Conservation (phyloP, 140 eudicot species). For the Erigeron philadelphicus region DNA sequence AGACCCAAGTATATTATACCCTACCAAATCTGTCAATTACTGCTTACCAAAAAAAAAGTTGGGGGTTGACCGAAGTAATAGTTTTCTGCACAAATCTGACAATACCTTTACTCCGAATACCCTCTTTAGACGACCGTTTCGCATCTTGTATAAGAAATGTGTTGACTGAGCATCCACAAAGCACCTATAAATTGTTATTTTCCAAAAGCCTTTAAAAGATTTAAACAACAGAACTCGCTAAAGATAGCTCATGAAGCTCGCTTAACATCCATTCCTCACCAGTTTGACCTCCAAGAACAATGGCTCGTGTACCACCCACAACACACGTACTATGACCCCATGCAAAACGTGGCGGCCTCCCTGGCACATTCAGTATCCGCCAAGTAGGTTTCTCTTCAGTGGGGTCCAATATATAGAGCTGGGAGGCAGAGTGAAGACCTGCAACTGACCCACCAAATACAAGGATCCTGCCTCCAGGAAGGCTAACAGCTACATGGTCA, state of each 20-base stretch:
- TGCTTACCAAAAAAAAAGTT: constrained; percentile 24
- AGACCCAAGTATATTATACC: constrained; percentile 31
- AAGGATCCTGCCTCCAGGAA: constrained; percentile 89
- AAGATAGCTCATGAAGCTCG: constrained; percentile 83
- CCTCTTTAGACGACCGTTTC: constrained; percentile 8
- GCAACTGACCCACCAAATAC: constrained; percentile 97
- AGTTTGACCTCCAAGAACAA: constrained; percentile 95
- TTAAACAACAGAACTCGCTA: constrained; percentile 56
- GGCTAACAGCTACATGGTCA: constrained; percentile 94
- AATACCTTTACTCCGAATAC: constrained; percentile 29
- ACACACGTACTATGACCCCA: constrained; percentile 98
- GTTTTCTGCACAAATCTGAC: constrained; percentile 37
- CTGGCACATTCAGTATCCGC: constrained; percentile 88
- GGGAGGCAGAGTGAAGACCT: constrained; percentile 94
- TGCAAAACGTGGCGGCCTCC: constrained; percentile 94
- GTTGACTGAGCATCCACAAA: constrained; percentile 12
- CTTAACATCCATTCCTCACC: constrained; percentile 98
- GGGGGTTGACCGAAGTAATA: constrained; percentile 16
- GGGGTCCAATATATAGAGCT: constrained; percentile 86
- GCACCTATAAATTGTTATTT: not conserved
- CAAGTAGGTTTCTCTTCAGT: constrained; percentile 94
- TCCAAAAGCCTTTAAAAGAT: not conserved
- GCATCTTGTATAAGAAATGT: constrained; percentile 8
- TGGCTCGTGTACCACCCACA: constrained; percentile 95
- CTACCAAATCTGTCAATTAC: constrained; percentile 40